These are phyloP conservation scores for Beta corolliflora DNA, from an alignment of 179 eudicot species.

Conservation along the genomic window DNA sequence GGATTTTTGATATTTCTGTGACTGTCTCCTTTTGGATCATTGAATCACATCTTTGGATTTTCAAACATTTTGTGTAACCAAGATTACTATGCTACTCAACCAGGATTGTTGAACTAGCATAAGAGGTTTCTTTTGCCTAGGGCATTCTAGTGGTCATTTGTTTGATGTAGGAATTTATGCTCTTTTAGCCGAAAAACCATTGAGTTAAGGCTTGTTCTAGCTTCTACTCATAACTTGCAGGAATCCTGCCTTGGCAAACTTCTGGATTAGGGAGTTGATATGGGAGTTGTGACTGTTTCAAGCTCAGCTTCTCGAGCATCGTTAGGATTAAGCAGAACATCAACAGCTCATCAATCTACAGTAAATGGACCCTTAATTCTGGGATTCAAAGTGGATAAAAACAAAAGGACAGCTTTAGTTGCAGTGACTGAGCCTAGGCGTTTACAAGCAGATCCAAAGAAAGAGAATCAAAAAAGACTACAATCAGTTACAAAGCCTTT, in stretches of 20 bases:
- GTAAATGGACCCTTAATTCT: constrained; percentile 48
- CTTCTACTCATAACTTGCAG: constrained; percentile 24
- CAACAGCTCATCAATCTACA: constrained; percentile 43
- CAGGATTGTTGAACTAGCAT: neutral
- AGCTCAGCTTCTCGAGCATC: constrained; percentile 80
- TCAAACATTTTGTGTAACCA: neutral
- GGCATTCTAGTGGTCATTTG: neutral
- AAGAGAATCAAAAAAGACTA: constrained; percentile 55
- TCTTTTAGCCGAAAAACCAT: neutral
- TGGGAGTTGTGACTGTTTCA: constrained; percentile 96
- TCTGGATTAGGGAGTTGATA: constrained; percentile 39
- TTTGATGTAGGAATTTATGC: neutral
- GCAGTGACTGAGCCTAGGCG: constrained; percentile 51
- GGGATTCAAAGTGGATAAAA: constrained; percentile 63
- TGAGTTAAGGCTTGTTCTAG: neutral
- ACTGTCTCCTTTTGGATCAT: neutral
- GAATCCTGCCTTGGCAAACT: neutral
- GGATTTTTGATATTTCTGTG: neutral
- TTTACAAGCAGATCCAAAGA: constrained; percentile 48
- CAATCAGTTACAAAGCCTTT: constrained; percentile 46
- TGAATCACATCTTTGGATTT: neutral
- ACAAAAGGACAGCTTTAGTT: constrained; percentile 48
- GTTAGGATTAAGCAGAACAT: constrained; percentile 56
- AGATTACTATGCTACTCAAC: neutral
- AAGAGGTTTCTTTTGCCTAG: neutral